Conservation (phyloP, 2,329 filamentous ascomycete genomes). For the Colletotrichum cuscutae region DNA sequence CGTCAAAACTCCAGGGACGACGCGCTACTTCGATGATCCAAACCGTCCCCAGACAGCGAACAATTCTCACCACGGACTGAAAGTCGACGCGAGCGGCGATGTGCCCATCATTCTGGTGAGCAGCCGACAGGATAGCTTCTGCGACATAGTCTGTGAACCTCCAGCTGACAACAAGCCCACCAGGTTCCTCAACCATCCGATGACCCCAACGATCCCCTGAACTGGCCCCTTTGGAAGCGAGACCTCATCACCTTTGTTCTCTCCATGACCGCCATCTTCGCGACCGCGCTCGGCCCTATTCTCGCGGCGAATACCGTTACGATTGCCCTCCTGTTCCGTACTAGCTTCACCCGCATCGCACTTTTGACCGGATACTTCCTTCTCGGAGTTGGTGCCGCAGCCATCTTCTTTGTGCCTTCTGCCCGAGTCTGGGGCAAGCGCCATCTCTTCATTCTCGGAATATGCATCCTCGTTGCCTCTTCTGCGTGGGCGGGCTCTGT, state of each 20-base stretch:
- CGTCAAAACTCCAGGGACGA: constrained; percentile 59
- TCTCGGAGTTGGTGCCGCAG: constrained; percentile 82
- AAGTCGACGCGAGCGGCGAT: constrained; percentile 76
- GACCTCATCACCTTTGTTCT: constrained; percentile 84
- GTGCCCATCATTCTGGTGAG: constrained; percentile 79
- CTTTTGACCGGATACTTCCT: constrained; percentile 89
- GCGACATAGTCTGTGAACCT: not conserved
- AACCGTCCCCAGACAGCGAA: constrained; percentile 55
- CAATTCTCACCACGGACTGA: constrained; percentile 63
- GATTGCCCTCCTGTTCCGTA: constrained; percentile 72
- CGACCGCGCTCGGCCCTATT: constrained; percentile 84
- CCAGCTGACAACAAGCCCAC: not conserved
- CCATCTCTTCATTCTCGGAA: constrained; percentile 85
- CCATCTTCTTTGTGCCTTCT: constrained; percentile 86
- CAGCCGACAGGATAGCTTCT: not conserved
- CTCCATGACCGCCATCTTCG: constrained; percentile 84
- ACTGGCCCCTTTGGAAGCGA: constrained; percentile 87
- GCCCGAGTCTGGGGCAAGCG: constrained; percentile 93
- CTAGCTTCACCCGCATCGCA: constrained; percentile 79
- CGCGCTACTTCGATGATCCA: constrained; percentile 72
- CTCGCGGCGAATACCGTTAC: constrained; percentile 90
- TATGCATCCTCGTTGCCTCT: constrained; percentile 76
- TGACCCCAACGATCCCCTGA: constrained; percentile 88
- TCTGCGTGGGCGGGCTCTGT: constrained; percentile 82
- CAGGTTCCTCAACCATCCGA: constrained; percentile 85